Conservation (phyloP, 306 rosid species). For the Acacia confusa region DNA sequence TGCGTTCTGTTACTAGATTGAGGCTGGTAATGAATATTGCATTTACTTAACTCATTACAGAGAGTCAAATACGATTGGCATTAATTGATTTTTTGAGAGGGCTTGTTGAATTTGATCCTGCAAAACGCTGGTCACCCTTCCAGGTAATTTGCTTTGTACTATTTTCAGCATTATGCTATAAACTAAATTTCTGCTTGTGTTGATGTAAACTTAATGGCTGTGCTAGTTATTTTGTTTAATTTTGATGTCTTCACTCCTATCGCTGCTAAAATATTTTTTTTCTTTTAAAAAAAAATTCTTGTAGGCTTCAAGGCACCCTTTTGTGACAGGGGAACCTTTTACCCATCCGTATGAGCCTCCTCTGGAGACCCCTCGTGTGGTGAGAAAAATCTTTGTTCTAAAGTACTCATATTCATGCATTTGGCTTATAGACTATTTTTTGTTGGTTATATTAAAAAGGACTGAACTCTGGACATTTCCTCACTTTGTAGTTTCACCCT, state of each 20-base stretch:
- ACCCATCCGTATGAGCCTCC: slow-evolving; percentile 83
- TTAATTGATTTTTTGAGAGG: slow-evolving; percentile 95
- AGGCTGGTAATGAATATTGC: slow-evolving; percentile 39
- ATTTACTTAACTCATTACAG: slow-evolving; percentile 53
- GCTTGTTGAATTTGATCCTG: slow-evolving; percentile 94
- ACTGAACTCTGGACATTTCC: neutral
- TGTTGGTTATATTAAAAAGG: neutral
- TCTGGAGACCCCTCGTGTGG: slow-evolving; percentile 86
- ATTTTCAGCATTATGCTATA: slow-evolving; percentile 1
- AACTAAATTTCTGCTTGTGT: slow-evolving; percentile 31
- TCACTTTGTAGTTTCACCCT: neutral
- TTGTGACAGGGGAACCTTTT: slow-evolving; percentile 97
- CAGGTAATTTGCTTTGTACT: slow-evolving; percentile 58
- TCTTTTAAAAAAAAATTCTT: slow-evolving; percentile 8
- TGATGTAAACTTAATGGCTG: slow-evolving; percentile 27
- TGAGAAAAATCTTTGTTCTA: slow-evolving; percentile 46
- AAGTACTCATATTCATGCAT: slow-evolving; percentile 23
- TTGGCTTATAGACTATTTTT: neutral
- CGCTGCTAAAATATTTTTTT: neutral
- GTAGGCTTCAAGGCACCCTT: slow-evolving; percentile 99
- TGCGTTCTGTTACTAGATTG: slow-evolving; percentile 14
- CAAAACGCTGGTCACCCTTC: slow-evolving; percentile 97
- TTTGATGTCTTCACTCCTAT: slow-evolving; percentile 39
- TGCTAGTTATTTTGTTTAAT: slow-evolving; percentile 38
- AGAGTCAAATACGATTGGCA: slow-evolving; percentile 82